A percentile compares a stretch with the other conserved stretches of the same genome.
Conservation (phyloP, 2,329 filamentous ascomycete genomes). For the Ceratocystis huliohia region DNA sequence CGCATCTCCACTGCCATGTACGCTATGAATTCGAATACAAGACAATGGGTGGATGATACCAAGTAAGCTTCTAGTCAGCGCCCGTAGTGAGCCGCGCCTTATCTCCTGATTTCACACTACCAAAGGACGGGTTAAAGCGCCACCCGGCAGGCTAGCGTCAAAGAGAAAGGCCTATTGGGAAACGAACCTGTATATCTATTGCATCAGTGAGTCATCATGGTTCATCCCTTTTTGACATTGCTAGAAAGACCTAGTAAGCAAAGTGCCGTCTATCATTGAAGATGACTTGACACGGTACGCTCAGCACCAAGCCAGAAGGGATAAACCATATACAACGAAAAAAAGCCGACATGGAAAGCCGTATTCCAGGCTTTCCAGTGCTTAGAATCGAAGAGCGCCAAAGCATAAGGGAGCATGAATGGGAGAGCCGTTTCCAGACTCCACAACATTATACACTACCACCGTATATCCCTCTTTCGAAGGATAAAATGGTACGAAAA, state of each 20-base stretch:
- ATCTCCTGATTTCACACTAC: conserved; percentile 8
- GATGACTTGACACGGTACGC: background rate
- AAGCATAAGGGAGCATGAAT: background rate
- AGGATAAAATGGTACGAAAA: background rate
- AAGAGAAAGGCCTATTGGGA: conserved; percentile 16
- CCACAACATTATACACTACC: background rate
- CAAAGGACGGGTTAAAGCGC: conserved; percentile 1
- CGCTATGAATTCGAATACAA: background rate
- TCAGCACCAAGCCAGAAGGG: background rate
- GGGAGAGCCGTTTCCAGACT: background rate
- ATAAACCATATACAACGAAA: background rate
- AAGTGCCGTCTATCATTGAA: conserved; percentile 2
- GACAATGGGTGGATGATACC: conserved; percentile 13
- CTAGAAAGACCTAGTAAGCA: background rate
- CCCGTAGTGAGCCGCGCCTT: conserved; percentile 66
- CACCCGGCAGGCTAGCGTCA: background rate
- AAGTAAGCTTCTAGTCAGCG: conserved; percentile 39
- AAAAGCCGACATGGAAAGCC: background rate
- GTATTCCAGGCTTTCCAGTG: conserved; percentile 4
- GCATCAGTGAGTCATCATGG: conserved; percentile 11
- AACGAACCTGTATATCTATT: conserved; percentile 20
- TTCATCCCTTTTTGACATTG: background rate
- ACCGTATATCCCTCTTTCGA: background rate
- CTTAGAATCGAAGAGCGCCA: background rate
- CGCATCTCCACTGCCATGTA: conserved; percentile 14